Evolutionary conservation across 192 early-diverging fungal genomes (phyloP), one percentile per base, ranked within the genome.

Genomic region (Entrophospora sp.): DNA sequence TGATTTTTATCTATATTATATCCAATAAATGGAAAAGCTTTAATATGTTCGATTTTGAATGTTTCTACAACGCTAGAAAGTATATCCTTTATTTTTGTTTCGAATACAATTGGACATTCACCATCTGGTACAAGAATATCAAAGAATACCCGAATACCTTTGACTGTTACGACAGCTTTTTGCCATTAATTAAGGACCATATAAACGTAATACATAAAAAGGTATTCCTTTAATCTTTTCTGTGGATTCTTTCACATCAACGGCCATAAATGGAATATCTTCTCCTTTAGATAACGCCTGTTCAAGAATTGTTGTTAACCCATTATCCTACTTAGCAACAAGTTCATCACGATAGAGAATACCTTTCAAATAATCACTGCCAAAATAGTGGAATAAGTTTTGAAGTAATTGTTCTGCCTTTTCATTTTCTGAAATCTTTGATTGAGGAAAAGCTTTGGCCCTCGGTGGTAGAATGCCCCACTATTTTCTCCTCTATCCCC

Each of bases 371-470:
- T 40, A 51, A 51, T 51, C 24, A 51, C 20, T n/a, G 18, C 48
- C 48, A 51, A 51, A 51, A 51, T 51, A 51, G 24, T 25, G 9
- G 24, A 51, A 51, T 51, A 51, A n/a, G 48, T 20, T 10, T 51
- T 51, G 48, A 51, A 51, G 48, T 51, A 51, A 51, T 51, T 51
- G 48, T 51, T 51, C 48, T 51, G 48, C 14, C 18, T 51, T 51
- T 52, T 25, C 49, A 52, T 5, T 52, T 52, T 52, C 49, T 20
- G 24, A 52, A 52, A 52, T 52, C 49, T 52, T 10, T 52, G 49
- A 52, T 52, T 52, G 49, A 52, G 49, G 49, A 52, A 52, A 52
- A 5, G 49, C 49, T 52, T 49, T 49, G n/a, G n/a, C n/a, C n/a
- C n/a, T n/a, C n/a, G n/a, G n/a, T n/a, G n/a, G n/a, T n/a, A n/a